Base-by-base conservation (phyloP, 345 rosid species). In the Cardamine resedifolia region DNA sequence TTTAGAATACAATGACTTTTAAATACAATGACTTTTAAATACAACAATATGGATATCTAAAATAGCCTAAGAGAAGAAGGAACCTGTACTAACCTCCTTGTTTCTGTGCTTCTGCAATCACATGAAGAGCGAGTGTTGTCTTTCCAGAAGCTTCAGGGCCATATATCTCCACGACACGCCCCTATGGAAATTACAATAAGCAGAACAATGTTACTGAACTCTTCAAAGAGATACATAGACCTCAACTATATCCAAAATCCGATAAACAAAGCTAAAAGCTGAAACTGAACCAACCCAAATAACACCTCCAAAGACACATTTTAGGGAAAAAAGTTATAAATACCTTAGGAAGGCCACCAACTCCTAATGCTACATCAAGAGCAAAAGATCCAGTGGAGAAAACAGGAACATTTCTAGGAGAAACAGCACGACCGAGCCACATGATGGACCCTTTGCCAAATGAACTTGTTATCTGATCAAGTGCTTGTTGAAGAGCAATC, bases 111-210 rank as follows among this genome's bases (percentile, higher is more conserved):
- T 96, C 99, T 51, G 97, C 99, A 79, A 96, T 92, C 65, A 86
- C 97, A 78, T 92, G 99, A 26, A 92, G 85, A 26, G 92, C 97
- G 68, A 96, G 92, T 52, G 99, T 96, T 45, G 99, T 96, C 79
- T 96, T 96, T 26, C 99, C 99, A 71, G 98, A 96, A 53, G 99
- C 99, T 86, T 92, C 99, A 7, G 99, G 99, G 58, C 99, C 99
- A 82, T 80, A 96, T 61, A 96, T 86, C 86, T 91, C 99, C 77
- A 90, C 90, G 31, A 95, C 98, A 68, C 99, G 99, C 2, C 99
- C 99, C 99, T 95, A 70, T 63, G 51, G 15, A 58, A 44, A n/a
- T 10, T 10, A 62, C 53, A 52, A 57, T 16, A 18, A 34, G 6
- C 4, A 24, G 66, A 74, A 23, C 28, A 20, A 33, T 59, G 16